phyloP scores from a whole-genome alignment of 2,329 filamentous ascomycete species.

The Trichoderma brevicompactum region DNA sequence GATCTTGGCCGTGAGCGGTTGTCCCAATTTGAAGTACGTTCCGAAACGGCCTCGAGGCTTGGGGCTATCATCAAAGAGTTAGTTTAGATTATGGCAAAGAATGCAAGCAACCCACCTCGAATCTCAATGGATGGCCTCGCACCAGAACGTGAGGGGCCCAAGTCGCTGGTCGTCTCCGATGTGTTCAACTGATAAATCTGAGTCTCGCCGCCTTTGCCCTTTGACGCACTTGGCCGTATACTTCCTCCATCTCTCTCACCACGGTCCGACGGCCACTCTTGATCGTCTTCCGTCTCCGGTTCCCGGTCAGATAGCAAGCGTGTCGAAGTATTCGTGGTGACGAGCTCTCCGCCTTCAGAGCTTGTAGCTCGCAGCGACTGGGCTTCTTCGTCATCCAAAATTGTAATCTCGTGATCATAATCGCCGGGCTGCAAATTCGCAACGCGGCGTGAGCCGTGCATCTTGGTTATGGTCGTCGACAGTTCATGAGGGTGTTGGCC shows the following conservation, averaged over 20 bases:
- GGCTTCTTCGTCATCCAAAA: constrained; percentile 61
- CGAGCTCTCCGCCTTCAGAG: constrained; percentile 20
- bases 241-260: constrained; percentile 3
- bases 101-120: constrained; percentile 35
- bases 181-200: neutral
- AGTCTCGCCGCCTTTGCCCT: constrained; percentile 1
- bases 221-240: neutral
- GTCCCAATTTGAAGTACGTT: constrained; percentile 4
- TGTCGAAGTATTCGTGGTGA: constrained; percentile 28
- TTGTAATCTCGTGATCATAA: constrained; percentile 72
- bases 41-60: constrained; percentile 33
- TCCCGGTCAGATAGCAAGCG: constrained; percentile 29
- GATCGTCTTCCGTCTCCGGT: constrained; percentile 24
- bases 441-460: constrained; percentile 59
- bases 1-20: constrained; percentile 43
- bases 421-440: constrained; percentile 61
- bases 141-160: neutral
- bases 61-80: constrained; percentile 36
- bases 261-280: constrained; percentile 30
- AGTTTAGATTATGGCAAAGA: neutral
- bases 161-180: constrained; percentile 5
- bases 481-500: constrained; percentile 33
- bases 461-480: constrained; percentile 40
- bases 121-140: constrained; percentile 43
- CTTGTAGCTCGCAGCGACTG: constrained; percentile 37